These are phyloP conservation scores for Amphirosellinia nigrospora DNA, from an alignment of 495 filamentous ascomycete genomes.

Conservation along the genomic window DNA sequence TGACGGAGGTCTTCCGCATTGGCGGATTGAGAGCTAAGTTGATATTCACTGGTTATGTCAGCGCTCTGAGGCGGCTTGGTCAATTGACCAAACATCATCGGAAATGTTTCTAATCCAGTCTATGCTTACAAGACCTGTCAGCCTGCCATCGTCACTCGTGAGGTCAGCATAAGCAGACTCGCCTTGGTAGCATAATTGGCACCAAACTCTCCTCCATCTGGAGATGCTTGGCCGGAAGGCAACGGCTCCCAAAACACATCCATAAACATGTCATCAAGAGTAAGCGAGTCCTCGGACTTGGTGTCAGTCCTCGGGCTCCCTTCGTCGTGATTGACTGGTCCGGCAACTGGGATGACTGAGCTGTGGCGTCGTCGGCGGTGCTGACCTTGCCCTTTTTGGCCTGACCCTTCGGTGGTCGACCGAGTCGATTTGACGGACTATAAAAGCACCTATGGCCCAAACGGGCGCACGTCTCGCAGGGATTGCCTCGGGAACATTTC, in stretches of 20 bases:
- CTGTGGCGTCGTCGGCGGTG: neutral
- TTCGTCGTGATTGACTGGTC: neutral
- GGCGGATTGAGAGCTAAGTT: neutral
- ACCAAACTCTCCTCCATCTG: neutral
- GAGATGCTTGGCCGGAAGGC: neutral
- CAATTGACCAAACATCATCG: neutral
- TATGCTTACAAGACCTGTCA: neutral
- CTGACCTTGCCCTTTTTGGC: neutral
- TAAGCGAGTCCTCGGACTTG: neutral
- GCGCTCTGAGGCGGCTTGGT: neutral
- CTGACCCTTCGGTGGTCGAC: conserved; percentile 4
- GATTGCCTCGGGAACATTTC: conserved; percentile 10
- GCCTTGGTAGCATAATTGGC: neutral
- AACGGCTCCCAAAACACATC: neutral
- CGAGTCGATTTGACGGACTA: conserved; percentile 3
- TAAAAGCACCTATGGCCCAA: neutral
- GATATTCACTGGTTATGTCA: neutral
- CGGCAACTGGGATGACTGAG: neutral
- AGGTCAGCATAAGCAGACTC: neutral
- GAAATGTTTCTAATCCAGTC: neutral
- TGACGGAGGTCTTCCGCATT: neutral
- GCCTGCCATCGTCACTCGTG: neutral
- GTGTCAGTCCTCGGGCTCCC: neutral
- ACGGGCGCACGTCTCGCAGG: conserved; percentile 5
- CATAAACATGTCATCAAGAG: conserved; percentile 4